Base-by-base conservation (phyloP, 306 rosid species). In the Sophora flavescens region DNA sequence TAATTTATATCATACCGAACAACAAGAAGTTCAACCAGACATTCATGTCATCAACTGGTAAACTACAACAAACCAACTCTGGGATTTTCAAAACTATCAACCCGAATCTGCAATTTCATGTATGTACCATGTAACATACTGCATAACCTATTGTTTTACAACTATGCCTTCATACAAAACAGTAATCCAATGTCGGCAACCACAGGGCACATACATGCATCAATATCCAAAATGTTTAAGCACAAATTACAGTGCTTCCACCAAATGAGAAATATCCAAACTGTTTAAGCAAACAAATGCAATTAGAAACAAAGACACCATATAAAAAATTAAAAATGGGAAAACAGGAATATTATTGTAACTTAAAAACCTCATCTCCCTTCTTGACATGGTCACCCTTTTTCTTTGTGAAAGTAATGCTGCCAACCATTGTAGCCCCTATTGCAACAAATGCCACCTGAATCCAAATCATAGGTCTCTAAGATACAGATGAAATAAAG, bases 361-460 rank as follows among this genome's bases (percentile, higher is more conserved):
- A 70, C 69, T 83, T 30, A 66, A 51, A 26, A 62, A 95, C 98
- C 98, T 95, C 97, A 14, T 95, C 98, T 78, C 98, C 98, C 87
- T 95, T 95, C 87, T 89, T 88, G 72, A 95, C 90, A 84, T 53
- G 10, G 30, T 92, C 97, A 39, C 98, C 97, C 84, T 82, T 78
- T 82, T 85, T 77, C 87, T 85, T 95, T 56, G 84, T 72, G 76
- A 95, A 95, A 71, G 86, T 85, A 71, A 95, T 92, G 90, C 99
- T 92, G 70, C 97, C 99, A 72, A 95, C 99, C 99, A 95, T 95
- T 11, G 99, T 95, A 47, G 99, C 98, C 78, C 98, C 98, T 74
- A 95, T 89, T 70, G 98, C 92, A 78, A 95, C 91, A 82, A 89
- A 89, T 38, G 99, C 97, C 75, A 95, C 97, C 99, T 95, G 87